Evolutionary conservation across 2,329 filamentous ascomycete genomes (phyloP).

Genomic region (Albifimbria verrucaria): DNA sequence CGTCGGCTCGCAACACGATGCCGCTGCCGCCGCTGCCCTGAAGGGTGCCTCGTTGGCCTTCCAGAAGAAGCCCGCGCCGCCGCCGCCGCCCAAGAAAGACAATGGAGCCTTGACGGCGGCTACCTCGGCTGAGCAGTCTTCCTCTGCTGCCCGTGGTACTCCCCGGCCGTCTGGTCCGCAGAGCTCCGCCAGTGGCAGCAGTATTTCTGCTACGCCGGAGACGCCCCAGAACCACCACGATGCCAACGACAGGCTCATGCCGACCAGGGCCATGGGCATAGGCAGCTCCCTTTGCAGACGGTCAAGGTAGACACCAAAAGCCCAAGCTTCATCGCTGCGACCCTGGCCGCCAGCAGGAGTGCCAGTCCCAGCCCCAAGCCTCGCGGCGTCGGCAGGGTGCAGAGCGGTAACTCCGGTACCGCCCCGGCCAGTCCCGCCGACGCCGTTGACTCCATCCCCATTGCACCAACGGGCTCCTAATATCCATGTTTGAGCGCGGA

Average conservation of each 20-base stretch:
- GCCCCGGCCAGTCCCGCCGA: slow-evolving; percentile 23
- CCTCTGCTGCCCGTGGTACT: slow-evolving; percentile 14
- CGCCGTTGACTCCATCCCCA: slow-evolving; percentile 49
- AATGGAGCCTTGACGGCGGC: slow-evolving; percentile 11
- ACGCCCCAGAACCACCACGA: slow-evolving; percentile 17
- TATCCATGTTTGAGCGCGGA: slow-evolving; percentile 65
- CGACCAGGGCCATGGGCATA: slow-evolving; percentile 15
- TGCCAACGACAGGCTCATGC: slow-evolving; percentile 6
- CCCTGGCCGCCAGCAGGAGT: slow-evolving; percentile 53
- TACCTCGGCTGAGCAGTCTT: slow-evolving; percentile 1
- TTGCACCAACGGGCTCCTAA: slow-evolving; percentile 62
- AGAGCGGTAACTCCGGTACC: not conserved
- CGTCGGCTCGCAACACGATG: slow-evolving; percentile 28
- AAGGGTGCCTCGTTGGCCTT: slow-evolving; percentile 41
- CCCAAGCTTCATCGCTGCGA: slow-evolving; percentile 54
- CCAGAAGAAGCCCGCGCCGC: slow-evolving; percentile 20
- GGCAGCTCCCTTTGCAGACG: slow-evolving; percentile 7
- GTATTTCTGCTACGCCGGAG: slow-evolving; percentile 15
- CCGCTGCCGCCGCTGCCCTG: slow-evolving; percentile 38
- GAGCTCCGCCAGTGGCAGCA: slow-evolving; percentile 33
- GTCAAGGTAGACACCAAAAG: slow-evolving; percentile 40
- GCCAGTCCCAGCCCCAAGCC: slow-evolving; percentile 34
- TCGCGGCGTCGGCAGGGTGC: slow-evolving; percentile 13
- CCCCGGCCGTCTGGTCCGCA: slow-evolving; percentile 29
- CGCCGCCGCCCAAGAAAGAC: slow-evolving; percentile 8